Base-by-base conservation (phyloP, 2,329 filamentous ascomycete genomes). In the Periconia sp. region DNA sequence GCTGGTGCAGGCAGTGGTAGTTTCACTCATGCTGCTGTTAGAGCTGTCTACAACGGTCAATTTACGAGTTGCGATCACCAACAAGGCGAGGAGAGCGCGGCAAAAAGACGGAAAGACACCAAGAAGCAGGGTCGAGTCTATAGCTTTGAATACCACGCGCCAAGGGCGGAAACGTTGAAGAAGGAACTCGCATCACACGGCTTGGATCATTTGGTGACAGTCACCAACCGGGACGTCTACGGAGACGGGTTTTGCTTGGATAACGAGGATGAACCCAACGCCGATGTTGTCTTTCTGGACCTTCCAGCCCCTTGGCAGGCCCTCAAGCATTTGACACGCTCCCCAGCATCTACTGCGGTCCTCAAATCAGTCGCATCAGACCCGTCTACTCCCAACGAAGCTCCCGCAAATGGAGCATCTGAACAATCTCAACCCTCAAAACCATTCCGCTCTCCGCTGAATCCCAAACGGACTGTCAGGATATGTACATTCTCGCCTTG, bases 401-500 rank as follows among this genome's bases (percentile, higher is more conserved):
- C 58, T 23, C 35, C 47, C 8, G n/a, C 54, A 27, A 30, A 45
- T 3, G 54, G 52, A 30, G 45, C 44, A 15, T 56, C 49, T 42
- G 54, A 49, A 41, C 20, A 45, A 33, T 44, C 51, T 10, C 41
- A 53, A 5, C 11, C 58, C 8, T 20, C 57, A 8, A 59, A 57
- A 17, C 60, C 66, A 20, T 72, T 72, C 54, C 62, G 60, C 40
- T 81, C 82, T 1, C 81, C 84, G 0, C 80, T 97, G 11, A 87
- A 94, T 61, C 86, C 90, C 0, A 81, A 82, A n/a, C 82, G 84
- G 41, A 82, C 88, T 6, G 85, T 88, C 1, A 83, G 94, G 68
- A 83, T 99, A 50, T 99, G 94, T 78, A 95, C 92, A 0, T 99
- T 99, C 76, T 95, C 90, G 1, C 94, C 94, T 0, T 99, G 94